Evolutionary conservation across 805 yeast genomes (phyloP), one percentile per base, ranked within the genome.

Genomic region (Pichia exigua): DNA sequence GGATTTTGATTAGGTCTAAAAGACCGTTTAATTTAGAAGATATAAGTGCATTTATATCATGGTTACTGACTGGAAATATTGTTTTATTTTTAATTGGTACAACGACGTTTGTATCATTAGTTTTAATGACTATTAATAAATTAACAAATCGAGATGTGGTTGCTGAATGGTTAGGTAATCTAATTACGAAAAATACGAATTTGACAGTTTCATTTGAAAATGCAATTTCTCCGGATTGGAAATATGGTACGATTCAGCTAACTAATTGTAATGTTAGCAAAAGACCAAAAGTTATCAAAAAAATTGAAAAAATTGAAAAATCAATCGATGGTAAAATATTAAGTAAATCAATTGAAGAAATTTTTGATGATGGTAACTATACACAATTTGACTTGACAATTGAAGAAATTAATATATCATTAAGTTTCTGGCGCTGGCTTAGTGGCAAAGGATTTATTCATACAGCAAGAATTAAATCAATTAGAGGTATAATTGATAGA

Each of bases 171-270:
- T 73, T 91, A 30, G 98, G 98, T 11, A 87, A 87, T 61, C 69
- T 87, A 52, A 78, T 94, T 51, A 91, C 98, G 7, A 78, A 78
- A 54, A 94, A 90, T 62, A 82, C 95, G 2, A 86, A 88, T 11
- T 69, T 91, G 55, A 80, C 85, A 0, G 96, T 94, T 10, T 82
- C 87, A 0, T 94, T 94, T 62, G 98, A 92, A 64, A 84, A 81
- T 64, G 99, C 98, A 1, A 87, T 92, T 52, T 95, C 90, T 7
- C 97, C 97, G 0, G 89, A 87, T 51, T 91, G 97, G 97, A 76
- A 83, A 42, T 88, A 85, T 57, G 95, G 97, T 2, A 85, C 81
- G 55, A 87, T 94, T 49, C 79, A 84, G 44, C 85, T 94, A 66
- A 79, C 83, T 53, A 87, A 89, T 59, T 95, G 96, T 49, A 84